Percentiles rank a stretch among this genome's conserved stretches.
phyloP scores from a whole-genome alignment of 2,329 filamentous ascomycete genomes.

The Cryphonectria naterciae region DNA sequence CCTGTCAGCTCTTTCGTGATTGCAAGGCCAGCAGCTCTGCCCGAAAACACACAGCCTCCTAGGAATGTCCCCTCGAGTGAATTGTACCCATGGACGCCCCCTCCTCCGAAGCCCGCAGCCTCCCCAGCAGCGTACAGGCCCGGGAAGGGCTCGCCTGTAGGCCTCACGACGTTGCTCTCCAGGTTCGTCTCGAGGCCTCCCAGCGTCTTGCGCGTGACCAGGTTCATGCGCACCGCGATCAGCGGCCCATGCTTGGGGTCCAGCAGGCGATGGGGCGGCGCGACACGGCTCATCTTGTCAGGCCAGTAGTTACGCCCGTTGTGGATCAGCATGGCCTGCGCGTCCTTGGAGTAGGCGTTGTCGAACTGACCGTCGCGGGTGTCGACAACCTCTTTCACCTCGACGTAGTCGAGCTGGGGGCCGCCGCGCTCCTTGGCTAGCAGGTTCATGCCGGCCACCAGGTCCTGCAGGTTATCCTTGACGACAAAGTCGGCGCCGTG shows the following conservation, averaged over 20 bases:
- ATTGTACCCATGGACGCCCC: slow-evolving; percentile 65
- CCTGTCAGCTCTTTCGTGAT: slow-evolving; percentile 52
- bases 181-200: slow-evolving; percentile 65
- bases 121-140: slow-evolving; percentile 65
- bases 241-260: slow-evolving; percentile 61
- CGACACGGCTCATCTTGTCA: slow-evolving; percentile 55
- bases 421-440: slow-evolving; percentile 52
- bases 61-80: slow-evolving; percentile 66
- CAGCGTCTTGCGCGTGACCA: slow-evolving; percentile 64
- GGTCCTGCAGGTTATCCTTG: slow-evolving; percentile 56
- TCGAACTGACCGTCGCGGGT: slow-evolving; percentile 59
- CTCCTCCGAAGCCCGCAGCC: slow-evolving; percentile 63
- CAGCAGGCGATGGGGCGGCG: slow-evolving; percentile 56
- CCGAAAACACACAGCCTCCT: slow-evolving; percentile 66
- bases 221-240: slow-evolving; percentile 63
- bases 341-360: slow-evolving; percentile 62
- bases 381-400: slow-evolving; percentile 53
- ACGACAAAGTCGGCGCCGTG: slow-evolving; percentile 64
- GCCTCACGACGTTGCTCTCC: slow-evolving; percentile 56
- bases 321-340: slow-evolving; percentile 64
- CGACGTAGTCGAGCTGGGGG: slow-evolving; percentile 49
- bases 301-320: slow-evolving; percentile 61
- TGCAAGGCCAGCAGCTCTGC: slow-evolving; percentile 58
- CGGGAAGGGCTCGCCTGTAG: slow-evolving; percentile 52
- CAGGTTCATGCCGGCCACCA: slow-evolving; percentile 63